A percentile compares a stretch with the other conserved stretches of the same genome.
phyloP scores from a whole-genome alignment of 352 stramenopile genomes.

The Phytophthora megakarya region DNA sequence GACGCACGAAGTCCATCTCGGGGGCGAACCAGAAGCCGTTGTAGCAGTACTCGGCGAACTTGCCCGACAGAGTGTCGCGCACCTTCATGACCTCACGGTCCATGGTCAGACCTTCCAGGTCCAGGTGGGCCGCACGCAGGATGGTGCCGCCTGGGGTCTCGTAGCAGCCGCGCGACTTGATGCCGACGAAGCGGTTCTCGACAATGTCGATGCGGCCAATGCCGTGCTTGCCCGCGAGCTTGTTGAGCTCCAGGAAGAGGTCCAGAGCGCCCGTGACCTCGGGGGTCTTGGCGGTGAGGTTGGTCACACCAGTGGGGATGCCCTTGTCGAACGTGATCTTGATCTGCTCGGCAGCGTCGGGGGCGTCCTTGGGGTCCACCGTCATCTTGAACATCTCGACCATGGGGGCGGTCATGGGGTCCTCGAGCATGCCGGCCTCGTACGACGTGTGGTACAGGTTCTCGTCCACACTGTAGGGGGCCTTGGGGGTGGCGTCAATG shows the following conservation, averaged over 20 bases:
- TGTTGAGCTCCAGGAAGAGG: constrained; percentile 98
- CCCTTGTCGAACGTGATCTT: constrained; percentile 96
- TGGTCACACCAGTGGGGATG: constrained; percentile 93
- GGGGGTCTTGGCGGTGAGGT: constrained; percentile 81
- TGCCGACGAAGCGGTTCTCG: constrained; percentile 99
- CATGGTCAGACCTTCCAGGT: constrained; percentile 96
- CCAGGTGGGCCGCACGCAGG: constrained; percentile 85
- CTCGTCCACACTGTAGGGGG: constrained; percentile 98
- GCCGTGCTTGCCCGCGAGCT: constrained; percentile 96
- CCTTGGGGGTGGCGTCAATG: constrained; percentile 96
- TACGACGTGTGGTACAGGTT: constrained; percentile 99
- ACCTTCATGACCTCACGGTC: constrained; percentile 96
- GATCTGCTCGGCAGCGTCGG: constrained; percentile 90
- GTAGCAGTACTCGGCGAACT: constrained; percentile 98
- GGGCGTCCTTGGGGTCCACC: constrained; percentile 93
- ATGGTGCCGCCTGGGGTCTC: constrained; percentile 98
- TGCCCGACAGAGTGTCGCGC: constrained; percentile 92
- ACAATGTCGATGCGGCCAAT: constrained; percentile 99
- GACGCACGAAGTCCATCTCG: constrained; percentile 98
- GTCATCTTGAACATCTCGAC: constrained; percentile 99
- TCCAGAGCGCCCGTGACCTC: constrained; percentile 94
- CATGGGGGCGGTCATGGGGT: constrained; percentile 92
- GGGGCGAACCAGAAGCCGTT: constrained; percentile 99
- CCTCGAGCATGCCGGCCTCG: constrained; percentile 96
- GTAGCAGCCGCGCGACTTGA: constrained; percentile 99